phyloP scores from a whole-genome alignment of 257 asterid genomes.

The Scutellaria galericulata region DNA sequence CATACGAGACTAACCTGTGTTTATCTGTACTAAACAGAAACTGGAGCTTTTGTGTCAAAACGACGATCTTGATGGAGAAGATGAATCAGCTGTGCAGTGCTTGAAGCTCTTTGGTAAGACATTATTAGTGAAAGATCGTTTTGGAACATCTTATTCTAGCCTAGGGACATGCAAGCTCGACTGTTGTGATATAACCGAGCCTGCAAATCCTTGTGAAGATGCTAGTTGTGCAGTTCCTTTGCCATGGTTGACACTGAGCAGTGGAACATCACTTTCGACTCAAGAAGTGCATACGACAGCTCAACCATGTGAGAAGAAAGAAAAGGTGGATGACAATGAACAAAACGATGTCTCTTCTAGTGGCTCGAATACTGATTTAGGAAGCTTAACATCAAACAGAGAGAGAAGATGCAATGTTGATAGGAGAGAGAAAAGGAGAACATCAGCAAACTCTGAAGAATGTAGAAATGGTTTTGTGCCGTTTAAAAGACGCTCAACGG shows the following conservation, averaged over 20 bases:
- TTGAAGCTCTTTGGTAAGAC: slow-evolving; percentile 91
- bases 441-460: slow-evolving; percentile 39
- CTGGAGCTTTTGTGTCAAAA: slow-evolving; percentile 49
- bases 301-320: slow-evolving; percentile 27
- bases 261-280: slow-evolving; percentile 32
- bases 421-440: slow-evolving; percentile 35
- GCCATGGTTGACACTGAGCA: slow-evolving; percentile 47
- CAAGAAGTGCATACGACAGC: slow-evolving; percentile 48
- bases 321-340: slow-evolving; percentile 30
- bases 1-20: slow-evolving; percentile 14
- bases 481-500: slow-evolving; percentile 62
- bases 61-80: slow-evolving; percentile 44
- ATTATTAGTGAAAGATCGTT: slow-evolving; percentile 49
- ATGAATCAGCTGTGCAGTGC: slow-evolving; percentile 49
- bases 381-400: slow-evolving; percentile 27
- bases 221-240: slow-evolving; percentile 26
- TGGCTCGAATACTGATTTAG: slow-evolving; percentile 51
- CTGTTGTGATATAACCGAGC: slow-evolving; percentile 39
- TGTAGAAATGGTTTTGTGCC: slow-evolving; percentile 71
- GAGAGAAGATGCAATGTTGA: slow-evolving; percentile 35
- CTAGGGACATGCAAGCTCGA: slow-evolving; percentile 36
- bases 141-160: slow-evolving; percentile 38
- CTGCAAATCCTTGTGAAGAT: background rate
- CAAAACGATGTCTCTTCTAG: slow-evolving; percentile 52
- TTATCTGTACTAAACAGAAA: slow-evolving; percentile 47